Conservation (phyloP, 2,329 filamentous ascomycete genomes). For the Claviceps monticola region DNA sequence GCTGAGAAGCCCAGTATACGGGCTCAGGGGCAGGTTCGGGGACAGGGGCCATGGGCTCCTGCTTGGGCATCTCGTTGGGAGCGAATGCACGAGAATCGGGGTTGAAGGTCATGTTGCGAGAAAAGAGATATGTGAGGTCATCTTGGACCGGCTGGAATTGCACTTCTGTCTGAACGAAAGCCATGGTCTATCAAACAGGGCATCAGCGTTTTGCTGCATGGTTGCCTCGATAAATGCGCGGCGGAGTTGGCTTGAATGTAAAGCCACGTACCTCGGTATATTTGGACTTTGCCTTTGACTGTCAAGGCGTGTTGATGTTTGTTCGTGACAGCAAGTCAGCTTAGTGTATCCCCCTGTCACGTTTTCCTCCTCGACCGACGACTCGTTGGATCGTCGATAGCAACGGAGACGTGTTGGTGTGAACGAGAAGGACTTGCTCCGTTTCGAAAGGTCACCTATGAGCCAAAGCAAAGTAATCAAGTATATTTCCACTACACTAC, state of each 20-base stretch:
- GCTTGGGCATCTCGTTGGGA: slow-evolving; percentile 16
- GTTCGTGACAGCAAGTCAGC: background rate
- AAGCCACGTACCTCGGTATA: slow-evolving; percentile 3
- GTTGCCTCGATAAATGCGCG: background rate
- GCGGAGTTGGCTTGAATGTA: background rate
- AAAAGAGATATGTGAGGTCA: slow-evolving; percentile 69
- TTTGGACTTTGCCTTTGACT: background rate
- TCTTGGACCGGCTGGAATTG: slow-evolving; percentile 51
- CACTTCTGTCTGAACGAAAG: slow-evolving; percentile 16
- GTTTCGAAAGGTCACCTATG: slow-evolving; percentile 2
- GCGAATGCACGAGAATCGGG: slow-evolving; percentile 18
- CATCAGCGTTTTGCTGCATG: background rate
- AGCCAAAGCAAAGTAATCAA: background rate
- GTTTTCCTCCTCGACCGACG: background rate
- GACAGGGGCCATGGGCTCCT: slow-evolving; percentile 14
- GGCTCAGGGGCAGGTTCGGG: slow-evolving; percentile 18
- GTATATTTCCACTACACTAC: slow-evolving; percentile 7
- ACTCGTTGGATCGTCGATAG: slow-evolving; percentile 7
- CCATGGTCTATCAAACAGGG: slow-evolving; percentile 17
- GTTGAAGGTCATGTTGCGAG: slow-evolving; percentile 57
- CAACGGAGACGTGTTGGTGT: background rate
- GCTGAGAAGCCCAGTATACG: slow-evolving; percentile 62
- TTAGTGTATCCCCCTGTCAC: background rate
- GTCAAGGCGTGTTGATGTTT: background rate
- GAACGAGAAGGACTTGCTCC: background rate